phyloP scores from a whole-genome alignment of 1,284 basidiomycete species.

The Schizophyllum amplum region DNA sequence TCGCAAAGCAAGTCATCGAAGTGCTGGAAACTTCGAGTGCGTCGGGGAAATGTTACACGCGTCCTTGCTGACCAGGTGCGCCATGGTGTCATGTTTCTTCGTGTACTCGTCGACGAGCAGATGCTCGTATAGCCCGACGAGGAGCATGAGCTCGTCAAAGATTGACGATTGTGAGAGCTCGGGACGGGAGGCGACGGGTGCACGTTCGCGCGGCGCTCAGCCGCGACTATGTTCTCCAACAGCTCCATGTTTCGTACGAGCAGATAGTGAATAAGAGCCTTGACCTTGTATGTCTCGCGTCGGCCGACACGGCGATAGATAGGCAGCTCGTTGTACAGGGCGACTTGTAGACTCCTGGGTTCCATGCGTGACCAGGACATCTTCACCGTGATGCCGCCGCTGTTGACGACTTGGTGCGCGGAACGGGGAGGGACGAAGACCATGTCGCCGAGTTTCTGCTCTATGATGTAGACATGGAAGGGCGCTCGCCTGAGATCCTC shows the following conservation, averaged over 20 bases:
- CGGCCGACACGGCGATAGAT: slow-evolving; percentile 74
- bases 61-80: too few relatives aligned
- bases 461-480: slow-evolving; percentile 56
- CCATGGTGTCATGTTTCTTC: slow-evolving; percentile 8
- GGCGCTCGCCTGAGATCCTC: slow-evolving; percentile 58
- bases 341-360: slow-evolving; percentile 42
- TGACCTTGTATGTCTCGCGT: slow-evolving; percentile 65
- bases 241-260: slow-evolving; percentile 29
- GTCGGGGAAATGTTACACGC: too few relatives aligned
- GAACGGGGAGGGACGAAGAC: slow-evolving; percentile 72
- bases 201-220: too few relatives aligned
- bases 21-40: too few relatives aligned
- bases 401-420: slow-evolving; percentile 73
- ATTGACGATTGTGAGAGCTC: too few relatives aligned
- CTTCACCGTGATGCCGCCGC: slow-evolving; percentile 69
- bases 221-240: slow-evolving; percentile 8
- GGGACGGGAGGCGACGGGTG: too few relatives aligned
- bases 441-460: slow-evolving; percentile 67
- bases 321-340: slow-evolving; percentile 63
- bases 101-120: slow-evolving; percentile 51
- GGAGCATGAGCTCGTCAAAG: slow-evolving; percentile 13
- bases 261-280: slow-evolving; percentile 50
- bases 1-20: slow-evolving; percentile 56
- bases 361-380: slow-evolving; percentile 79
- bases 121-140: slow-evolving; percentile 47